phyloP scores from a whole-genome alignment of 805 yeast species.

The Lipomyces sp. region DNA sequence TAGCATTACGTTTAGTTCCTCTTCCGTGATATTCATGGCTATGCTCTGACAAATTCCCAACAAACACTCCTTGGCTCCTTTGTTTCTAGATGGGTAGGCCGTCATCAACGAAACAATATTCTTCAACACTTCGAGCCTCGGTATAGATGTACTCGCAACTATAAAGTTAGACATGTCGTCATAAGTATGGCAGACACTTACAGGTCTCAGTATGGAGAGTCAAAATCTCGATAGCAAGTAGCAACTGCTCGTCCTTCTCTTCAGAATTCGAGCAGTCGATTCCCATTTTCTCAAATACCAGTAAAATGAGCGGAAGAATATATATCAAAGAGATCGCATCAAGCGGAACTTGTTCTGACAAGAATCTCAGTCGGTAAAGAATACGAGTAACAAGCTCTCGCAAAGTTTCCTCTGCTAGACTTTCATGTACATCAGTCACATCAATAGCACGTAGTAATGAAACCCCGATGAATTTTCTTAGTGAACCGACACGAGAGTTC shows the following conservation, averaged over 20 bases:
- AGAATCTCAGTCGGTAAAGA: conserved; percentile 73
- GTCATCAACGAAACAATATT: conserved; percentile 67
- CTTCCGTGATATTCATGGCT: conserved; percentile 60
- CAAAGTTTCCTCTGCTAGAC: conserved; percentile 57
- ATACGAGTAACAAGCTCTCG: conserved; percentile 64
- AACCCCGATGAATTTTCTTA: conserved; percentile 64
- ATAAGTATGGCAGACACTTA: conserved; percentile 47
- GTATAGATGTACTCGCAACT: conserved; percentile 66
- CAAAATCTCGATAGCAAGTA: conserved; percentile 51
- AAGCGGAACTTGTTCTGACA: conserved; percentile 72
- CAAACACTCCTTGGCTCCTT: conserved; percentile 82
- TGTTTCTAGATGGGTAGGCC: conserved; percentile 74
- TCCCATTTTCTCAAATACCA: conserved; percentile 70
- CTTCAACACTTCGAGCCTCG: conserved; percentile 66
- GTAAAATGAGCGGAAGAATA: conserved; percentile 72
- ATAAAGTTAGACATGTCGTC: not conserved
- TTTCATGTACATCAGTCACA: conserved; percentile 47
- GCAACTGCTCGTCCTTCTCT: conserved; percentile 87
- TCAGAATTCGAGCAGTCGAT: conserved; percentile 55
- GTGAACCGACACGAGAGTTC: conserved; percentile 57
- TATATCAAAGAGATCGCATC: conserved; percentile 73
- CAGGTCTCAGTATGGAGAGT: conserved; percentile 54
- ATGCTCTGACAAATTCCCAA: conserved; percentile 76
- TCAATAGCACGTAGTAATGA: conserved; percentile 66
- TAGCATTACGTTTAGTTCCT: conserved; percentile 65